Evolutionary conservation across 2,329 filamentous ascomycete species (phyloP).

Genomic region (Fusarium pseudoanthophilum): DNA sequence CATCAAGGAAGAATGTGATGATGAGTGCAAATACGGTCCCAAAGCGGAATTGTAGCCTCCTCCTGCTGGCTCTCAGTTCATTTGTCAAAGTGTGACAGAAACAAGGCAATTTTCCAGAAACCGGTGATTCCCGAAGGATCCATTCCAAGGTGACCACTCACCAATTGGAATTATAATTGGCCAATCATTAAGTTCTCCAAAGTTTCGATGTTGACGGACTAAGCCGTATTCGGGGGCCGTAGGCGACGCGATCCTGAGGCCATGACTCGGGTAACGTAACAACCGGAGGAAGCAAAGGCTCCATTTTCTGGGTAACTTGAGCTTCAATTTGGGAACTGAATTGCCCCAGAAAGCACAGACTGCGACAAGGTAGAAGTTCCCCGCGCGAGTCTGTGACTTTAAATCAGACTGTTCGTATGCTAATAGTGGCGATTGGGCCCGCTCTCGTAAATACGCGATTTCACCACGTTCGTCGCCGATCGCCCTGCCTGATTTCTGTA

Average conservation of each 20-base stretch:
- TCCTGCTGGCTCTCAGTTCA: neutral
- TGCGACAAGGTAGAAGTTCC: neutral
- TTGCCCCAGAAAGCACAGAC: constrained; percentile 14
- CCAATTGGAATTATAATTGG: neutral
- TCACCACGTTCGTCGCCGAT: neutral
- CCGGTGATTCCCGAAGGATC: constrained; percentile 16
- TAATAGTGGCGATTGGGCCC: neutral
- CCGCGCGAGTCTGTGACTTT: neutral
- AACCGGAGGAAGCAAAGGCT: neutral
- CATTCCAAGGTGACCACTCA: neutral
- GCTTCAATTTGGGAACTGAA: neutral
- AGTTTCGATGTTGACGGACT: neutral
- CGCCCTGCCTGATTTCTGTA: neutral
- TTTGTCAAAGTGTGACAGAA: neutral
- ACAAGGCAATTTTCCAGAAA: constrained; percentile 14
- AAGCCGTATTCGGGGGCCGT: neutral
- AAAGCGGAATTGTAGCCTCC: constrained; percentile 13
- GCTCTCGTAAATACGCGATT: neutral
- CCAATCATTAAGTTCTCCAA: neutral
- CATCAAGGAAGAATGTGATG: neutral
- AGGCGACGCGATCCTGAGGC: constrained; percentile 4
- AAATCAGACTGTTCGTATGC: neutral
- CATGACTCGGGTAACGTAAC: constrained; percentile 21
- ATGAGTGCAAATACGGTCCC: neutral
- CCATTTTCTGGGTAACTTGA: constrained; percentile 3